Evolutionary conservation across 805 yeast genomes (phyloP).

Genomic region (Wickerhamiella domercqiae): DNA sequence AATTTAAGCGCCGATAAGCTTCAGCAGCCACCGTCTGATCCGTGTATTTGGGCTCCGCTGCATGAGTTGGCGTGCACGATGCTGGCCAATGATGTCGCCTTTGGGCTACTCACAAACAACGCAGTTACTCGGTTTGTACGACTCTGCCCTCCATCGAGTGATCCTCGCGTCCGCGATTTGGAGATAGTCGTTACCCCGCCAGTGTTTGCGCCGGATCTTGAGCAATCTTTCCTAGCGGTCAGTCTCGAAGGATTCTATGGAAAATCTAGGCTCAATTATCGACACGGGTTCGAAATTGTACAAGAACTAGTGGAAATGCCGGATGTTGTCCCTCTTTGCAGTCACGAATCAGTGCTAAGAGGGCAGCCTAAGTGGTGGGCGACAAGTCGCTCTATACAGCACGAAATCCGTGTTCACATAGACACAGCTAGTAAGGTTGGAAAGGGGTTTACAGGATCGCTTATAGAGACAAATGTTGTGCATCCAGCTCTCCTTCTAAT

Average conservation of each 20-base stretch:
- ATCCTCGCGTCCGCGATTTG: background rate
- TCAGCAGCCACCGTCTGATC: background rate
- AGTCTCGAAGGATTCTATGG: constrained; percentile 6
- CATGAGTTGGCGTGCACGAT: constrained; percentile 11
- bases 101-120: constrained; percentile 15
- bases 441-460: background rate
- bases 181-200: constrained; percentile 10
- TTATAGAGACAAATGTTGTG: background rate
- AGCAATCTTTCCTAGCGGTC: constrained; percentile 5
- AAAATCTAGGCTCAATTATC: background rate
- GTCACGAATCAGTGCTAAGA: constrained; percentile 6
- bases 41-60: constrained; percentile 1
- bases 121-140: constrained; percentile 11
- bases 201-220: constrained; percentile 2
- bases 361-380: constrained; percentile 12
- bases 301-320: constrained; percentile 8
- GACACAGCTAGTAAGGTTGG: background rate
- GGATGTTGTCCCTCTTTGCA: constrained; percentile 6
- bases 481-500: background rate
- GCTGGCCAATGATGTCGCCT: constrained; percentile 13
- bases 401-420: background rate
- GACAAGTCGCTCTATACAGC: constrained; percentile 2
- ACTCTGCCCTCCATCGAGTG: background rate
- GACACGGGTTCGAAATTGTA: constrained; percentile 1
- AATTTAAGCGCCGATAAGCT: background rate